Evolutionary conservation across 2,329 filamentous ascomycete genomes (phyloP).

Genomic region (Colletotrichum lindemuthianum): DNA sequence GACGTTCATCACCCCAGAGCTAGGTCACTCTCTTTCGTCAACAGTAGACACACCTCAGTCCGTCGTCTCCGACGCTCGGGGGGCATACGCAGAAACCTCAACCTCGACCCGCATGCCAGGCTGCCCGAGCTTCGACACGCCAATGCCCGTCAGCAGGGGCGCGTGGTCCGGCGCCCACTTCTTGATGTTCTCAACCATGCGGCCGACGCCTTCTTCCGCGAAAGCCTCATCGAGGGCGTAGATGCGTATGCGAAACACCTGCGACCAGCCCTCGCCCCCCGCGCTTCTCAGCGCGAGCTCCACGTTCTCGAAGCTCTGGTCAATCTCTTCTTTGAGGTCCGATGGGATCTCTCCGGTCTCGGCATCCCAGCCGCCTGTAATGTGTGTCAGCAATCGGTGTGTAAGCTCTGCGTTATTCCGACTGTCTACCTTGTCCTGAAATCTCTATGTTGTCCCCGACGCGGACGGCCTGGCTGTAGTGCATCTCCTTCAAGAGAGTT

Average conservation of each 20-base stretch:
- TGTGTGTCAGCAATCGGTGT: background rate
- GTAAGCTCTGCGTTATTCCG: too few species aligned
- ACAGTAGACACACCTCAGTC: too few species aligned
- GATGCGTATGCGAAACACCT: constrained; percentile 54
- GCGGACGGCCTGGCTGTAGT: constrained; percentile 52
- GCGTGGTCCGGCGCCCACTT: constrained; percentile 53
- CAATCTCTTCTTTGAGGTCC: constrained; percentile 49
- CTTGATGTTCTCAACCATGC: constrained; percentile 48
- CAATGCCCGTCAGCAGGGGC: constrained; percentile 55
- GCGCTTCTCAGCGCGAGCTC: constrained; percentile 54
- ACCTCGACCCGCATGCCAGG: constrained; percentile 58
- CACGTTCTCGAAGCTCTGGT: constrained; percentile 59
- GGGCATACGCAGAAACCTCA: constrained; percentile 50
- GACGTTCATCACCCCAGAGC: too few species aligned
- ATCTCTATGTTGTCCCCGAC: constrained; percentile 52
- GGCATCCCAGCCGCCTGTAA: constrained; percentile 28
- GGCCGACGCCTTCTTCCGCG: constrained; percentile 41
- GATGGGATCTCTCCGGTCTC: constrained; percentile 37
- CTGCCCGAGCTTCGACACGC: constrained; percentile 49
- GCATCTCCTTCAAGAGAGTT: constrained; percentile 41
- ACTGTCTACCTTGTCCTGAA: constrained; percentile 45
- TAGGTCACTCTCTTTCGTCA: too few species aligned
- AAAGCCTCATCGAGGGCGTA: constrained; percentile 46
- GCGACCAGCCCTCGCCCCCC: constrained; percentile 58
- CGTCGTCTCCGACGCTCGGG: background rate